Evolutionary conservation across 371 early-diverging fungal genomes (phyloP).

Genomic region (Coemansia sp.): DNA sequence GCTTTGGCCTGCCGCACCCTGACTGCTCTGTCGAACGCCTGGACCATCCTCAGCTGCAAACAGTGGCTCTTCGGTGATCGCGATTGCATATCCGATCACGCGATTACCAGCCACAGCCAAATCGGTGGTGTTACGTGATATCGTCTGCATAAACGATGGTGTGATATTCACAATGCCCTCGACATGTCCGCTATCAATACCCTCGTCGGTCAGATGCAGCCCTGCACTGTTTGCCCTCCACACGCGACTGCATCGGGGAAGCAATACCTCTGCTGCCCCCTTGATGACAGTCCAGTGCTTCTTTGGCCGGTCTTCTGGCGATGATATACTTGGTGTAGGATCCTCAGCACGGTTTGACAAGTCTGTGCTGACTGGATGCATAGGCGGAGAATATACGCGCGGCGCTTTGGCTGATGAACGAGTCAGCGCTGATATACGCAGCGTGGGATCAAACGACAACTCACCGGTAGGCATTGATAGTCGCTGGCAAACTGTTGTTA

Average conservation of each 20-base stretch:
- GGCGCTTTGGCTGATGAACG: constrained; percentile 22
- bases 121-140: constrained; percentile 32
- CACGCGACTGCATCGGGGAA: constrained; percentile 30
- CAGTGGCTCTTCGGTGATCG: constrained; percentile 38
- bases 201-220: constrained; percentile 5
- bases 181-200: constrained; percentile 13
- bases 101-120: constrained; percentile 39
- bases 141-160: constrained; percentile 11
- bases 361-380: neutral
- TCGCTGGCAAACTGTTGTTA: constrained; percentile 4
- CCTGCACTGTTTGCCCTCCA: constrained; percentile 12
- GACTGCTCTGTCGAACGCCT: neutral
- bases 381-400: neutral
- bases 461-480: constrained; percentile 30
- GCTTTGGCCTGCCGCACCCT: neutral
- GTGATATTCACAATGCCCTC: constrained; percentile 11
- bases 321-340: neutral
- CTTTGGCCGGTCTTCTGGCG: neutral
- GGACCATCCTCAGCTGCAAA: neutral
- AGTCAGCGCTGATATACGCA: constrained; percentile 35
- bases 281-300: constrained; percentile 42
- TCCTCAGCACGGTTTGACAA: neutral
- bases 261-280: constrained; percentile 32
- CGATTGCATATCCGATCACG: constrained; percentile 35
- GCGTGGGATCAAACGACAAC: constrained; percentile 27